Evolutionary conservation across 176 grass and related monocot species (phyloP), one percentile per base, ranked within the genome.

Genomic region (Leersia perrieri): DNA sequence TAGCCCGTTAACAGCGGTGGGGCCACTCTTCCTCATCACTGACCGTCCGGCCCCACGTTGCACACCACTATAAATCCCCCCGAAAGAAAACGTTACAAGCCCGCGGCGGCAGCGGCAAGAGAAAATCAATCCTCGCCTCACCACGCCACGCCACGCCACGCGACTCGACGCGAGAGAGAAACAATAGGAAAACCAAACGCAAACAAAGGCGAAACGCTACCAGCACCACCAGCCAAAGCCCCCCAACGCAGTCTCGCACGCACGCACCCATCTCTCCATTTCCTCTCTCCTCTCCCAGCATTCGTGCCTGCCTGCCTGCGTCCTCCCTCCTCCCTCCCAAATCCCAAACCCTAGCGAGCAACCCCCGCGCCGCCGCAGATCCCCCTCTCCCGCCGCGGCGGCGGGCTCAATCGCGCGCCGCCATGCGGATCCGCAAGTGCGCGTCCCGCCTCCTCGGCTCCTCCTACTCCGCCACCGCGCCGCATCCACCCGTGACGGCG

Each of bases 341-440:
- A 77, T 80, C 57, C 16, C 75, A 70, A 86, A 78, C 55, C 80
- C 83, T 77, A 77, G 72, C 35, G 5, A 6, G 5, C 42, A 38
- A 7, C 28, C 11, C 30, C n/a, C 13, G 5, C 12, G n/a, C 44
- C 70, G 15, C 2, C 10, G 60, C 66, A 80, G 63, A 91, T 89
- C 76, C 34, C 76, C n/a, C n/a, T n/a, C n/a, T 6, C n/a, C 18
- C 5, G 33, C 30, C 11, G 1, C 28, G 0, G 18, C 29, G 20
- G 11, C n/a, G n/a, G n/a, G n/a, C 11, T 2, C 7, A 14, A 33
- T 53, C 38, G 9, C 53, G 2, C 20, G 3, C 25, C 1, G 14
- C 66, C 84, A 93, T 82, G 91, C 73, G 73, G 77, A 90, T 93
- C 73, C 73, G 73, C 33, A 87, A 22, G 87, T 82, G 23, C 44